Evolutionary conservation across 805 yeast species (phyloP).

Genomic region (Yarrowia hollandica): DNA sequence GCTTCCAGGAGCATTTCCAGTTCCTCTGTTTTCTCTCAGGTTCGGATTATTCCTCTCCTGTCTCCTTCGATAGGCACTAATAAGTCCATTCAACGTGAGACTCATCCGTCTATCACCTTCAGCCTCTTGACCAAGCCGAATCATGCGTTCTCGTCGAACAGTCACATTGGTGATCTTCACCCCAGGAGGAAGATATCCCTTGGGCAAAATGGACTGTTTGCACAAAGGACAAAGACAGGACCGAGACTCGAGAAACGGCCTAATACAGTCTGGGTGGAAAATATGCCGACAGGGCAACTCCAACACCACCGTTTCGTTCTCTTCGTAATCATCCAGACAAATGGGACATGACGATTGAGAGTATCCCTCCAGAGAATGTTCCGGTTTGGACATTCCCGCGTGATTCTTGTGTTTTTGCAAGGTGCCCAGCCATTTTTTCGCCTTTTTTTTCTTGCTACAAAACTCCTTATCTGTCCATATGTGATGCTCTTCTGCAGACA

Average conservation of each 20-base stretch:
- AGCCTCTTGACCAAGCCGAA: not conserved
- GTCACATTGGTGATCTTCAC: constrained; percentile 25
- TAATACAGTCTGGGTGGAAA: constrained; percentile 77
- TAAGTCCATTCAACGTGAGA: not conserved
- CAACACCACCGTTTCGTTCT: constrained; percentile 61
- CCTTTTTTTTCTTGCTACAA: not conserved
- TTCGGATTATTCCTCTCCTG: constrained; percentile 20
- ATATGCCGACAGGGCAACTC: constrained; percentile 82
- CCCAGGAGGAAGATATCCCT: constrained; percentile 29
- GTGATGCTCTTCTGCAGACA: not conserved
- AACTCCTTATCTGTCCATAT: not conserved
- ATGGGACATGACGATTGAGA: constrained; percentile 59
- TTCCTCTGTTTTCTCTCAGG: not conserved
- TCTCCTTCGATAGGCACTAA: not conserved
- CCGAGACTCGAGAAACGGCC: constrained; percentile 75
- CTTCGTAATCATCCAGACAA: constrained; percentile 67
- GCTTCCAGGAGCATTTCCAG: not conserved
- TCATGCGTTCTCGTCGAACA: constrained; percentile 28
- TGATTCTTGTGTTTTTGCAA: not conserved
- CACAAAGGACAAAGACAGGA: constrained; percentile 85
- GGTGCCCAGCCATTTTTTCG: not conserved
- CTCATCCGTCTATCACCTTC: not conserved
- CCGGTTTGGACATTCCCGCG: not conserved
- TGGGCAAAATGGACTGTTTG: constrained; percentile 33
- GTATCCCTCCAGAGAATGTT: constrained; percentile 7